Evolutionary conservation across 2,329 filamentous ascomycete species (phyloP), one percentile per base, ranked within the genome.

Genomic region (Alternaria arbusti): DNA sequence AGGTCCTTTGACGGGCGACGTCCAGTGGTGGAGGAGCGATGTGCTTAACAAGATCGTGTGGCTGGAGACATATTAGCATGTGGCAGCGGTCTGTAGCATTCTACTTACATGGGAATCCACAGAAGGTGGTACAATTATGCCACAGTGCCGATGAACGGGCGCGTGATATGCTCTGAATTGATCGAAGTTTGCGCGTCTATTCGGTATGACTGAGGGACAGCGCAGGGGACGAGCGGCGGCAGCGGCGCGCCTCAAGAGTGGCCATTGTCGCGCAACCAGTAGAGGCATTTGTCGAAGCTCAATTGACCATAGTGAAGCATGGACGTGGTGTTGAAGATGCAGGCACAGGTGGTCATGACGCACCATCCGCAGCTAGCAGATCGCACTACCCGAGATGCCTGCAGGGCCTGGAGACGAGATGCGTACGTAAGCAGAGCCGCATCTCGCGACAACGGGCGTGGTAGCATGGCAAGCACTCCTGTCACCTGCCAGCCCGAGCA

Each of bases 201-300:
- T 13, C 32, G 30, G 10, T 52, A 15, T 36, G 49, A 22, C 32
- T 22, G 30, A n/a, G 32, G 20, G 15, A 40, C 63, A 57, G 47
- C 30, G 50, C 40, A 64, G 49, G 11, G 57, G 23, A 20, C 52
- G 25, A 28, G 58, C 47, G 43, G 67, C 62, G 28, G 57, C 59
- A 45, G 59, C 64, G 52, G 67, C 54, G 50, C 59, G 64, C 54
- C 70, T 60, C 68, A 70, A 54, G 66, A 70, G 65, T 59, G 67
- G 70, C 61, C 74, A 78, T 74, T 66, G 70, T 59, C 69, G 74
- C 46, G 70, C 61, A 62, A 69, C 69, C 73, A 72, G 61, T 58
- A 67, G 72, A 73, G 68, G 70, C 76, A 79, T 78, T 65, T 64
- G 72, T 67, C 62, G 67, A 54, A 50, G 63, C 36, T 73, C 73